A percentile compares a stretch with the other conserved stretches of the same genome.
Evolutionary conservation across 345 rosid genomes (phyloP).

Genomic region (Luvunga scandens): DNA sequence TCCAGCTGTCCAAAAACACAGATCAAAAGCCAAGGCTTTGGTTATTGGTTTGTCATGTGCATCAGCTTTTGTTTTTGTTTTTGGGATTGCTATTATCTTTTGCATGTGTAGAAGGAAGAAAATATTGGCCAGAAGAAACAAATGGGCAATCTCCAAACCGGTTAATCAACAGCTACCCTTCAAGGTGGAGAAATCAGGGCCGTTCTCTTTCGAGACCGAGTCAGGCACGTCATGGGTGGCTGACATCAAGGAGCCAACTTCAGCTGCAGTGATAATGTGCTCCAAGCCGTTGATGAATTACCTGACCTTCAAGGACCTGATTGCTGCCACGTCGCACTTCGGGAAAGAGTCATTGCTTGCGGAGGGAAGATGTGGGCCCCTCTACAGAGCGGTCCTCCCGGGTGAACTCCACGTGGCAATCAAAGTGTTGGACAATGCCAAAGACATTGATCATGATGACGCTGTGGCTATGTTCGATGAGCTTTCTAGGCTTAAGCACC

Average conservation of each 20-base stretch:
- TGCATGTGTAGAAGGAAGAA: constrained; percentile 37
- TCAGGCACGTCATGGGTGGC: constrained; percentile 95
- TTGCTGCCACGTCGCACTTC: constrained; percentile 90
- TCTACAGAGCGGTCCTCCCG: constrained; percentile 77
- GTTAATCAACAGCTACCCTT: constrained; percentile 38
- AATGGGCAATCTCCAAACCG: constrained; percentile 92
- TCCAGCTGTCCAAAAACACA: constrained; percentile 15
- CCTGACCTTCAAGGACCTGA: constrained; percentile 86
- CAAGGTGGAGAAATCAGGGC: constrained; percentile 88
- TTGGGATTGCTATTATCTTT: constrained; percentile 22
- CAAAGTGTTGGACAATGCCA: constrained; percentile 76
- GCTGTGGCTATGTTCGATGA: constrained; percentile 62
- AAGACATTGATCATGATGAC: constrained; percentile 45
- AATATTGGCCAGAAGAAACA: constrained; percentile 36
- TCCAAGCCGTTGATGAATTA: constrained; percentile 79
- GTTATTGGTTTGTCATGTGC: constrained; percentile 44
- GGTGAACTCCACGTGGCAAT: constrained; percentile 93
- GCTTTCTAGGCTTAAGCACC: constrained; percentile 75
- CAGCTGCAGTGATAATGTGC: constrained; percentile 77
- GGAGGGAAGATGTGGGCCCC: constrained; percentile 80
- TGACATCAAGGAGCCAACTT: constrained; percentile 79
- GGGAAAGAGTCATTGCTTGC: constrained; percentile 79
- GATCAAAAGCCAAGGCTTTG: constrained; percentile 26
- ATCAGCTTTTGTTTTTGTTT: constrained; percentile 34
- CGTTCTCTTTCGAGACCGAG: constrained; percentile 85